Conservation (phyloP, 2,329 filamentous ascomycete genomes). For the Coleophoma crateriformis region DNA sequence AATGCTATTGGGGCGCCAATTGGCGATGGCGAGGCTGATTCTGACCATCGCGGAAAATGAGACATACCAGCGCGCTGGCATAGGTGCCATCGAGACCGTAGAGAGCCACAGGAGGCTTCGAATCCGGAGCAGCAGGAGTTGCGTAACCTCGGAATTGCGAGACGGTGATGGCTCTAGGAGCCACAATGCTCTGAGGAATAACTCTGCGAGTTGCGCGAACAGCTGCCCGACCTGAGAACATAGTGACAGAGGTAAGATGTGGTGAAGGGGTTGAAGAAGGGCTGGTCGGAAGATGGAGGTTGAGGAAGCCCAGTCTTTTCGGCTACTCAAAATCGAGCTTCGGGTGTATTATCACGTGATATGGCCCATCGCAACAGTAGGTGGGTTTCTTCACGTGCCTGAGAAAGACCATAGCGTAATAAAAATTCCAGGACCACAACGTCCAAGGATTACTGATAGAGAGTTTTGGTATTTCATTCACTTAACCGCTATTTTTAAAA, state of each 20-base stretch:
- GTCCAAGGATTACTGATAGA: too few species aligned
- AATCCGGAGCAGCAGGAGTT: conserved; percentile 50
- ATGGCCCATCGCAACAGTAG: too few species aligned
- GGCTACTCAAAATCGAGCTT: background rate
- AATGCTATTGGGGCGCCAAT: background rate
- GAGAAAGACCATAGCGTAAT: too few species aligned
- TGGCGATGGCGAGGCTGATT: background rate
- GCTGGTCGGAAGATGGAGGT: conserved; percentile 1
- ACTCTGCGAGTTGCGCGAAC: conserved; percentile 23
- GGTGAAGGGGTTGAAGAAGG: conserved; percentile 13
- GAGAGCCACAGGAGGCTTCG: conserved; percentile 83
- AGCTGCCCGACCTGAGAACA: conserved; percentile 26
- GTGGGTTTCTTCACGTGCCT: too few species aligned
- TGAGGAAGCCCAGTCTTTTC: conserved; percentile 2
- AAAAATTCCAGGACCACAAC: too few species aligned
- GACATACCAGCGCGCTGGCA: conserved; percentile 91
- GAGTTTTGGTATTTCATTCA: too few species aligned
- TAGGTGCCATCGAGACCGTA: conserved; percentile 98
- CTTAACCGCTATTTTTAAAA: too few species aligned
- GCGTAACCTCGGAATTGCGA: conserved; percentile 71
- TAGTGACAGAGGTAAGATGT: conserved; percentile 23
- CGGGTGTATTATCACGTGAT: too few species aligned
- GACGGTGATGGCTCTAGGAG: conserved; percentile 46
- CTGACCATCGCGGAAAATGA: background rate
- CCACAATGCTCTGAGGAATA: conserved; percentile 18